Evolutionary conservation across 2,329 filamentous ascomycete species (phyloP).

Genomic region (Chalaropsis thielavioides): DNA sequence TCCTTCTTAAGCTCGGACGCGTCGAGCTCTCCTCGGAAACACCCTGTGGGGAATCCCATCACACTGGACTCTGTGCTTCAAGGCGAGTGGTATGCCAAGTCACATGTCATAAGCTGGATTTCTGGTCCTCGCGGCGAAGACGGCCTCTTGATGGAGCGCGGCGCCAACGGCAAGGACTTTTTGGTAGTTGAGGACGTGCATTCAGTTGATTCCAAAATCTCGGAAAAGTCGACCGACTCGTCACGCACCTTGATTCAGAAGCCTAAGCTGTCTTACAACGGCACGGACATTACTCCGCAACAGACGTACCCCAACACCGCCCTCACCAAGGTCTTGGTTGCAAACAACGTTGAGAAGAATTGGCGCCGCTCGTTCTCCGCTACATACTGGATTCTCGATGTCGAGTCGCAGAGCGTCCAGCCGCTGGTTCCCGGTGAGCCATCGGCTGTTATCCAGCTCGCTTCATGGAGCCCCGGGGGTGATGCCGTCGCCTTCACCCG

Average conservation of each 20-base stretch:
- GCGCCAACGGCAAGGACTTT: constrained; percentile 50
- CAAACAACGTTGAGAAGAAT: constrained; percentile 55
- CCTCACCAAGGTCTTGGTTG: constrained; percentile 73
- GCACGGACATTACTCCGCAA: constrained; percentile 39
- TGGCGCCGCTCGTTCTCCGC: constrained; percentile 86
- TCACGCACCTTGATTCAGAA: constrained; percentile 64
- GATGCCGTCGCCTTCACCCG: constrained; percentile 80
- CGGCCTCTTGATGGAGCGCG: constrained; percentile 66
- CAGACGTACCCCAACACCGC: constrained; percentile 65
- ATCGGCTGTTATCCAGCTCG: constrained; percentile 59
- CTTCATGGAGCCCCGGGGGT: constrained; percentile 76
- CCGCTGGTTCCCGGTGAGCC: constrained; percentile 59
- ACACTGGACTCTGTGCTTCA: constrained; percentile 55
- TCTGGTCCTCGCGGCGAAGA: constrained; percentile 62
- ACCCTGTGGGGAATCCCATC: constrained; percentile 45
- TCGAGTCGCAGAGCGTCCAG: constrained; percentile 61
- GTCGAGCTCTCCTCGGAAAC: constrained; percentile 38
- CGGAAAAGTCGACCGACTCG: constrained; percentile 25
- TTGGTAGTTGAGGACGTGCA: constrained; percentile 79
- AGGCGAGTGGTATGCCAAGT: constrained; percentile 50
- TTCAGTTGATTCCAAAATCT: constrained; percentile 24
- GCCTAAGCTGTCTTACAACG: constrained; percentile 44
- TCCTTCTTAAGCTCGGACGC: constrained; percentile 56
- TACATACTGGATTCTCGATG: constrained; percentile 84
- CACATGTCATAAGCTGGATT: constrained; percentile 62